Evolutionary conservation across 306 rosid genomes (phyloP).

Genomic region (Quercus gilva): DNA sequence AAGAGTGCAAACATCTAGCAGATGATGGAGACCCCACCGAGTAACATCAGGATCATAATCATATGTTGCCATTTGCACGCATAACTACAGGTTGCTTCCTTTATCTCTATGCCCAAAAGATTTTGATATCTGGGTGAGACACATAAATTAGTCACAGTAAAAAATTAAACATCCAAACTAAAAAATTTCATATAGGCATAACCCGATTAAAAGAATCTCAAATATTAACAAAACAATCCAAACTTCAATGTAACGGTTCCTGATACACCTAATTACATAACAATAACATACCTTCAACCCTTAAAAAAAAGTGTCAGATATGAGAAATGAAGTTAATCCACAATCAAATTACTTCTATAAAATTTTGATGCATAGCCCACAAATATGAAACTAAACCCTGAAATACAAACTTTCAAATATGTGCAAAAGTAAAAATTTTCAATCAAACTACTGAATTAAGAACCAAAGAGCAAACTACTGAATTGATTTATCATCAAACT

Average conservation of each 20-base stretch:
- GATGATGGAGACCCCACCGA: slow-evolving; percentile 95
- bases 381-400: no score
- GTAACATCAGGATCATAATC: slow-evolving; percentile 79
- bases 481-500: not conserved
- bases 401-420: no score
- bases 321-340: not conserved
- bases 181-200: not conserved
- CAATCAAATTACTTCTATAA: not conserved
- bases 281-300: not conserved
- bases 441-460: no score
- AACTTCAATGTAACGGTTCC: not conserved
- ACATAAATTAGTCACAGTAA: not conserved
- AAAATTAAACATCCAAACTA: not conserved
- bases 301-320: not conserved
- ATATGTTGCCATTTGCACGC: slow-evolving; percentile 38
- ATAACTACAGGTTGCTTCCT: slow-evolving; percentile 13
- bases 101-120: slow-evolving; percentile 9
- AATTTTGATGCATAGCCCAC: no score
- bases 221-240: not conserved
- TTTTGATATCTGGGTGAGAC: slow-evolving; percentile 30
- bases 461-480: no score
- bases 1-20: slow-evolving; percentile 72
- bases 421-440: no score
- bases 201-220: not conserved
- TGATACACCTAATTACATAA: not conserved